phyloP scores from a whole-genome alignment of 2,329 filamentous ascomycete genomes.

The Thelonectria blattea region DNA sequence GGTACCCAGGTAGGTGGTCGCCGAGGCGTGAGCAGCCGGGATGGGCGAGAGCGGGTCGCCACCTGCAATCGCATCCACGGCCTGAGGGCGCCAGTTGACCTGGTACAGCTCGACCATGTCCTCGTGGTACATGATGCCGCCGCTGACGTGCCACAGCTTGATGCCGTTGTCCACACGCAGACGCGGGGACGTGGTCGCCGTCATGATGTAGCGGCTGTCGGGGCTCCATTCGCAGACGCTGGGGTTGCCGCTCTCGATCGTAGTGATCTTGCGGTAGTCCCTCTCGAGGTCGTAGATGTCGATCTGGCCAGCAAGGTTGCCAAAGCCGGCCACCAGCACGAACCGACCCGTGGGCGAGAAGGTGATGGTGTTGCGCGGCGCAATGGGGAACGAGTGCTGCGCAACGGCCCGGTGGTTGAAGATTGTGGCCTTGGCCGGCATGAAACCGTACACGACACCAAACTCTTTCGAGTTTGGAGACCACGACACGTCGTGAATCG shows the following conservation, averaged over 20 bases:
- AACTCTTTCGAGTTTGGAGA: conserved; percentile 98
- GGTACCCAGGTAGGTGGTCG: conserved; percentile 79
- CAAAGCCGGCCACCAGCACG: conserved; percentile 92
- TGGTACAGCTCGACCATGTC: conserved; percentile 95
- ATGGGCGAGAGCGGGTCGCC: conserved; percentile 76
- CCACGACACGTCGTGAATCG: conserved; percentile 98
- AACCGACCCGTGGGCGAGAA: conserved; percentile 96
- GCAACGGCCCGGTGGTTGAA: conserved; percentile 89
- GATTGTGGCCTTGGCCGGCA: conserved; percentile 98
- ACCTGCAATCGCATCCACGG: conserved; percentile 61
- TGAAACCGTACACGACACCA: conserved; percentile 95
- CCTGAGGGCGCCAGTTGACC: conserved; percentile 83
- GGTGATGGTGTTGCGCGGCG: conserved; percentile 89
- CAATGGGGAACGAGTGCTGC: conserved; percentile 84
- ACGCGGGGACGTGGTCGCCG: conserved; percentile 94
- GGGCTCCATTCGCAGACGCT: conserved; percentile 98
- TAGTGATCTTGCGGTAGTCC: conserved; percentile 89
- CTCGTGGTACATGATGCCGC: conserved; percentile 90
- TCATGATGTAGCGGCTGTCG: conserved; percentile 93
- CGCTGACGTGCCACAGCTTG: conserved; percentile 91
- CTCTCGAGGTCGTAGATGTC: conserved; percentile 97
- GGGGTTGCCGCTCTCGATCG: conserved; percentile 93
- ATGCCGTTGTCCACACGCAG: conserved; percentile 96
- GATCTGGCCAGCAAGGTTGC: conserved; percentile 96
- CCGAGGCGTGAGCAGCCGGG: conserved; percentile 82